phyloP scores from a whole-genome alignment of 371 early-diverging fungal species.

The Mucor mucedo region DNA sequence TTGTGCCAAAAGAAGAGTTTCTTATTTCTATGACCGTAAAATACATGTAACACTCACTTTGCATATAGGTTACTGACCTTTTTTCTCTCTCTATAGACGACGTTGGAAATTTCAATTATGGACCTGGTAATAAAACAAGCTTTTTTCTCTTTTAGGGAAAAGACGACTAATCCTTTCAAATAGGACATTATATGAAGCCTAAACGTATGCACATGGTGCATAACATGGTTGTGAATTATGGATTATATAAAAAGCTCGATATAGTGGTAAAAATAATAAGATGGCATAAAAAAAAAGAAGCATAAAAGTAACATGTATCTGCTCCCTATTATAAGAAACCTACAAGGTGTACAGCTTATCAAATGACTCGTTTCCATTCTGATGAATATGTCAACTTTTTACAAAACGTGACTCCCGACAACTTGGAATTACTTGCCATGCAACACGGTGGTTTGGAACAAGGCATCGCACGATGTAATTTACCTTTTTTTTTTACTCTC shows the following conservation, averaged over 20 bases:
- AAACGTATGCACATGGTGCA: conserved; percentile 98
- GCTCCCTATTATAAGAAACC: conserved; percentile 63
- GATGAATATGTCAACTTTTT: conserved; percentile 99
- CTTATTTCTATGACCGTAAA: conserved; percentile 81
- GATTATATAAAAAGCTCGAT: conserved; percentile 94
- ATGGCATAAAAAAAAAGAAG: conserved; percentile 9
- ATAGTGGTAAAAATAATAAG: conserved; percentile 62
- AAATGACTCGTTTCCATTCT: conserved; percentile 99
- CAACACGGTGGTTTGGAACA: conserved; percentile 71
- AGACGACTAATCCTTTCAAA: neutral
- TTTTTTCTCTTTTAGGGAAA: neutral
- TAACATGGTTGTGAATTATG: conserved; percentile 95
- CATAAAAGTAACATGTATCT: neutral
- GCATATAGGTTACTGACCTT: neutral
- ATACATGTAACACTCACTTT: neutral
- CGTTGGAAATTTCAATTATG: conserved; percentile 91
- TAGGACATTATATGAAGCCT: conserved; percentile 99
- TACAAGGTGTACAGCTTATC: conserved; percentile 84
- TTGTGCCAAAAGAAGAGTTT: conserved; percentile 69
- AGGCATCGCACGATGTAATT: conserved; percentile 76
- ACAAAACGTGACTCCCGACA: conserved; percentile 92
- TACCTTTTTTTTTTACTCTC: neutral
- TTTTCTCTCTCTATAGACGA: conserved; percentile 55
- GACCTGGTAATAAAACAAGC: conserved; percentile 60
- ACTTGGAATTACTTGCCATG: conserved; percentile 79